These are phyloP conservation scores for Nepenthes alata DNA, from an alignment of 179 eudicot species.

Conservation along the genomic window DNA sequence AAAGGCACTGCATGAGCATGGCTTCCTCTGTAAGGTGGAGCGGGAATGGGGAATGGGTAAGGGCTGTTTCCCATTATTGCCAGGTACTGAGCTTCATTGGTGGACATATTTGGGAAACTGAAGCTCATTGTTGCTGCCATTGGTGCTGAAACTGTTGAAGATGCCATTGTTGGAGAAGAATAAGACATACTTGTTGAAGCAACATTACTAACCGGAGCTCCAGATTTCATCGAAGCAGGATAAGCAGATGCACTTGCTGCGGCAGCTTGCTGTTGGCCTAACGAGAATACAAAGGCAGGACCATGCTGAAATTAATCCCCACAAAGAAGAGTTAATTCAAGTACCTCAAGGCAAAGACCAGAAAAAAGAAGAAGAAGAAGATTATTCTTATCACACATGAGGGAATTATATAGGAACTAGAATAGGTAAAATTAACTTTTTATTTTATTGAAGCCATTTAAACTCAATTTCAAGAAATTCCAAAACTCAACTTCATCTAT, in stretches of 20 bases:
- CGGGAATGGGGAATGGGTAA: conserved; percentile 68
- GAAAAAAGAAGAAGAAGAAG: no score
- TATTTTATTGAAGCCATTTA: no score
- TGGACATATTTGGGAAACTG: conserved; percentile 61
- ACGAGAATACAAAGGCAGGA: conserved; percentile 78
- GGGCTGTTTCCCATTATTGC: conserved; percentile 67
- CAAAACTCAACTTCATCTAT: no score
- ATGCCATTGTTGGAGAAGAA: conserved; percentile 26
- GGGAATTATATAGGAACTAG: no score
- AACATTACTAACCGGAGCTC: conserved; percentile 16
- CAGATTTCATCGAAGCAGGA: conserved; percentile 37
- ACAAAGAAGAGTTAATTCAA: neutral
- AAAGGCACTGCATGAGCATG: conserved; percentile 72
- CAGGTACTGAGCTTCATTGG: conserved; percentile 71
- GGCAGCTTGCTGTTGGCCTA: conserved; percentile 56
- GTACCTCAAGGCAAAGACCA: no score
- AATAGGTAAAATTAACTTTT: no score
- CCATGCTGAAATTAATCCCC: conserved; percentile 35
- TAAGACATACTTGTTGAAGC: conserved; percentile 21
- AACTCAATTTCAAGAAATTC: neutral
- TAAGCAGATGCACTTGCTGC: conserved; percentile 34
- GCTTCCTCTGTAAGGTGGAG: conserved; percentile 58
- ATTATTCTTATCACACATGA: no score
- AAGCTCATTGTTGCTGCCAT: conserved; percentile 50
- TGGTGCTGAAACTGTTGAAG: conserved; percentile 20